Evolutionary conservation across 768 basidiomycete genomes (phyloP).

Genomic region (Clitopilus passeckerianus): DNA sequence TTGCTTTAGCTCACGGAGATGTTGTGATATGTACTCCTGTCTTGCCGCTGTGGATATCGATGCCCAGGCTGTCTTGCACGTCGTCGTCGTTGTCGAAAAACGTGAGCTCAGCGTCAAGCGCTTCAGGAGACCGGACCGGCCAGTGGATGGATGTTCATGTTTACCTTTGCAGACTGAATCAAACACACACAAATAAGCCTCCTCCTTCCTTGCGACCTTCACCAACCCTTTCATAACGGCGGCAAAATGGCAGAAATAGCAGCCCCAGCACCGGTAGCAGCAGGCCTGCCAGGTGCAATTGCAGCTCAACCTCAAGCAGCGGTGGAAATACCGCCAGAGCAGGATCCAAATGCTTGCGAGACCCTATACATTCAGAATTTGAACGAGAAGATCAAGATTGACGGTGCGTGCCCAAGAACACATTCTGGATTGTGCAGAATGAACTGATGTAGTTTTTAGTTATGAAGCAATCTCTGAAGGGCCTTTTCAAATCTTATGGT

Average conservation of each 20-base stretch:
- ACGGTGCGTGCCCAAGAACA: conserved; percentile 36
- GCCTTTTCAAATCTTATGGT: conserved; percentile 91
- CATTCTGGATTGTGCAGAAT: neutral
- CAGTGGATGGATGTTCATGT: neutral
- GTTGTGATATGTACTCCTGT: too few species aligned
- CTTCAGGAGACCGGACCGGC: neutral
- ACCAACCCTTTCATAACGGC: neutral
- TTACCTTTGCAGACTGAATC: neutral
- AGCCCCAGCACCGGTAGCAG: conserved; percentile 12
- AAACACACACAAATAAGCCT: conserved; percentile 12
- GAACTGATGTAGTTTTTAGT: conserved; percentile 38
- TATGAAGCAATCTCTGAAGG: conserved; percentile 80
- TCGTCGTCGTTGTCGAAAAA: neutral
- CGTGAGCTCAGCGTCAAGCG: neutral
- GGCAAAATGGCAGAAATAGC: conserved; percentile 23
- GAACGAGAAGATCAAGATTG: conserved; percentile 89
- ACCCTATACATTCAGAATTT: conserved; percentile 95
- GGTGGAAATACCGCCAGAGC: conserved; percentile 16
- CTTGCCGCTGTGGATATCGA: too few species aligned
- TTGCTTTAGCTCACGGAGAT: neutral
- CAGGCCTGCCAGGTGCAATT: conserved; percentile 10
- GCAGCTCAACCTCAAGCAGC: neutral
- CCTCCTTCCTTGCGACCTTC: neutral
- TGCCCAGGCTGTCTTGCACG: neutral
- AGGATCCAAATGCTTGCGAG: conserved; percentile 58